Percentiles rank a stretch among this genome's conserved stretches.
Evolutionary conservation across 495 filamentous ascomycete species (phyloP).

Genomic region (Jackrogersella minutella): DNA sequence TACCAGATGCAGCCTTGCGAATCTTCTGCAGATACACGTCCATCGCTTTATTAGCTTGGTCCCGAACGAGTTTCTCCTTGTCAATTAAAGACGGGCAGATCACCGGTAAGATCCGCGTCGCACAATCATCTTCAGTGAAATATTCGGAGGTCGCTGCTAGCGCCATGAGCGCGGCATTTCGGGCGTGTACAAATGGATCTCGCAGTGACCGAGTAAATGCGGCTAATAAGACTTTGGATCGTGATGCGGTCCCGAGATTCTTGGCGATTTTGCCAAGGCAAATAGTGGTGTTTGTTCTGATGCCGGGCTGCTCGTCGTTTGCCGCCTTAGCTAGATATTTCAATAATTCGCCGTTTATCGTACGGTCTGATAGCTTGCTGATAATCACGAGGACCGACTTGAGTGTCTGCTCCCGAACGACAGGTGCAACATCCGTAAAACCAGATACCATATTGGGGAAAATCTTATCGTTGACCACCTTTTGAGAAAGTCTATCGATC

Average conservation of each 20-base stretch:
- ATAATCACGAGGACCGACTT: slow-evolving; percentile 89
- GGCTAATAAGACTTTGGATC: slow-evolving; percentile 89
- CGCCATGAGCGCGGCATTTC: slow-evolving; percentile 87
- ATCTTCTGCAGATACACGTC: slow-evolving; percentile 89
- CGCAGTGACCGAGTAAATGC: slow-evolving; percentile 88
- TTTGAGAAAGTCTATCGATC: slow-evolving; percentile 90
- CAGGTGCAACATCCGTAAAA: slow-evolving; percentile 87
- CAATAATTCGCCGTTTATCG: slow-evolving; percentile 90
- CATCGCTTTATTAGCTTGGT: slow-evolving; percentile 89
- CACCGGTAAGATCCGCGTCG: slow-evolving; percentile 78
- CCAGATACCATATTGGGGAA: slow-evolving; percentile 95
- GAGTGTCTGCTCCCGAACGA: slow-evolving; percentile 94
- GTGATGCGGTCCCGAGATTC: slow-evolving; percentile 77
- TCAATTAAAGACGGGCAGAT: slow-evolving; percentile 82
- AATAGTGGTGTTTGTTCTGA: slow-evolving; percentile 97
- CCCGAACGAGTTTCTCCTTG: slow-evolving; percentile 90
- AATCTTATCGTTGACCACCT: slow-evolving; percentile 93
- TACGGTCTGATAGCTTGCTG: slow-evolving; percentile 87
- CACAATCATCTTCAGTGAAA: slow-evolving; percentile 92
- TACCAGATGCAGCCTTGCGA: slow-evolving; percentile 73
- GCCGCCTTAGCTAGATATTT: slow-evolving; percentile 93
- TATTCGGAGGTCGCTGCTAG: slow-evolving; percentile 83
- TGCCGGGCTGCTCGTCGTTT: slow-evolving; percentile 97
- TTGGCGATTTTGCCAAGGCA: slow-evolving; percentile 95
- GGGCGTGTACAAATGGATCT: slow-evolving; percentile 92